Base-by-base conservation (phyloP, 306 rosid species). In the Mucuna pruriens region DNA sequence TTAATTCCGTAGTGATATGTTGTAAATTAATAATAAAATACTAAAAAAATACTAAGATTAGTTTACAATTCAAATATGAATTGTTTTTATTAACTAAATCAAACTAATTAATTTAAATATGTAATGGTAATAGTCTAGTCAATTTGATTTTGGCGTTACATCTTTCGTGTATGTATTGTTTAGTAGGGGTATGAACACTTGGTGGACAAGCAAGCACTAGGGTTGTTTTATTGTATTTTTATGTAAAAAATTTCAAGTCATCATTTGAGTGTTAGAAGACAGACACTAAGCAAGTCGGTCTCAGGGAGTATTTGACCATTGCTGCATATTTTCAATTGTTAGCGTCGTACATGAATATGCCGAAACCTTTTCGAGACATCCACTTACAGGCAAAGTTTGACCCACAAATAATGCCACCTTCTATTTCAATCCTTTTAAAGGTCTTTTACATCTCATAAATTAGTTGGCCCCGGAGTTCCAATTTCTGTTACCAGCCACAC, bases 391-490 rank as follows among this genome's bases (percentile, higher is more conserved):
- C 6, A 38, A 25, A 48, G 12, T 34, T 22, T 61, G 79, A 80
- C 74, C 84, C 22, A 84, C 84, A 87, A 80, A 71, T 83, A 80
- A 82, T 83, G 68, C 4, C 36, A 25, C 58, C 57, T 73, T 9
- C 15, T 44, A 23, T 45, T 25, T 9, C 26, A 71, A 60, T 80
- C 38, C 76, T 90, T 31, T 45, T 60, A 17, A 69, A 25, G 22
- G 40, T 10, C 42, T 64, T 58, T 81, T 79, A 67, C 80, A 74
- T 54, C 77, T 77, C 83, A 77, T 77, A 80, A 88, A 80, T 81
- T 17, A 66, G 87, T 90, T 65, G 92, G 94, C 70, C 88, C 93
- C 73, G 4, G 77, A 62, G 54, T 82, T 87, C 84, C 83, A 78
- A 52, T 85, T 83, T 86, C 77, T 80, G 75, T 85, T 78, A 52